Conservation (phyloP, 148 eudicot genomes). For the Polygonum maritimum region DNA sequence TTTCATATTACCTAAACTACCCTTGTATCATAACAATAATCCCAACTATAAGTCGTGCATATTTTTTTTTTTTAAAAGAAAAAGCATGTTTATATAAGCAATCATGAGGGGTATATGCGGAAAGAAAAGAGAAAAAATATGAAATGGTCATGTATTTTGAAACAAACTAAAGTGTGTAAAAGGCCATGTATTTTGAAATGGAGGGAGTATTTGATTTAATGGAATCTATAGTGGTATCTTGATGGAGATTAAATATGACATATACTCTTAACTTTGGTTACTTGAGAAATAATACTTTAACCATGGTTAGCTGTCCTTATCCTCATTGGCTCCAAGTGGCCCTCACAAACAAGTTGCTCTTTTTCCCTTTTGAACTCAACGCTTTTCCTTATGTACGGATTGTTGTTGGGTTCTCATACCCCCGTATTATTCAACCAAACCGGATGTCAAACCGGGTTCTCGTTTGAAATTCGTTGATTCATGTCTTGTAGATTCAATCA, state of each 20-base stretch:
- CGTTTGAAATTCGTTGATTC: neutral
- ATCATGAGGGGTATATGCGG: too few relatives aligned
- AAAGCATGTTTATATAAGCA: too few relatives aligned
- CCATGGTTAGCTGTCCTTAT: neutral
- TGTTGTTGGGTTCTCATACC: neutral
- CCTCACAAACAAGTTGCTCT: neutral
- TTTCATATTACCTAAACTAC: too few relatives aligned
- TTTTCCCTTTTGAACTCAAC: neutral
- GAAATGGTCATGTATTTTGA: too few relatives aligned
- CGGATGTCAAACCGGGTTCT: neutral
- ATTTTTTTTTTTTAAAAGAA: too few relatives aligned
- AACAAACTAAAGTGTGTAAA: too few relatives aligned
- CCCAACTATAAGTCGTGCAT: too few relatives aligned
- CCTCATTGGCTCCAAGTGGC: neutral
- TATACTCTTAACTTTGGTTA: neutral
- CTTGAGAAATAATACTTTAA: neutral
- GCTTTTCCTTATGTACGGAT: neutral
- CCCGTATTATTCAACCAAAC: neutral
- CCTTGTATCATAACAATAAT: too few relatives aligned
- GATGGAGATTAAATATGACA: neutral
- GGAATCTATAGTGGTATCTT: conserved; percentile 1
- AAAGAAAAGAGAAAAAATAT: too few relatives aligned
- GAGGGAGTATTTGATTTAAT: neutral
- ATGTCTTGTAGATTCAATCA: too few relatives aligned
- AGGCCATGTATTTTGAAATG: too few relatives aligned